Base-by-base conservation (phyloP, 768 basidiomycete species). In the Agaricus bisporus region DNA sequence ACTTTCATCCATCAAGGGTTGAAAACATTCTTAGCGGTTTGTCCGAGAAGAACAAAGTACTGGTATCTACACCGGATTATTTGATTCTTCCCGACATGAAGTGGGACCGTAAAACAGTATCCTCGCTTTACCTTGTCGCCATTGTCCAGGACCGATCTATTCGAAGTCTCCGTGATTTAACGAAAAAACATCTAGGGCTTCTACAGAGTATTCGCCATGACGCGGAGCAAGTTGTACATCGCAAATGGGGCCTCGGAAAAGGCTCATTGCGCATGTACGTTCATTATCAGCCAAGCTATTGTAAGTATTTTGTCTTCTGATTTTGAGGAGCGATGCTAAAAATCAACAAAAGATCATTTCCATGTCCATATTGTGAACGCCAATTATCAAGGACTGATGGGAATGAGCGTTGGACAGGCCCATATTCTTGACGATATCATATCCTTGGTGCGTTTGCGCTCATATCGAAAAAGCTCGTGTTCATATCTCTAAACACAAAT, bases 221-320 rank as follows among this genome's bases (percentile, higher is more conserved):
- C 56, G 81, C 86, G 0, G 69, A 70, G 29, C 63, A 65, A 3
- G 66, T 85, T 3, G 86, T 80, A 0, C 61, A 72, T 48, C 75
- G 78, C 42, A 79, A 77, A 59, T 99, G 88, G 81, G 84, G 80
- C 0, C 69, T 95, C 1, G 70, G 68, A 4, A 59, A 64, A 14
- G 86, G 83, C 3, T 76, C 81, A 9, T 63, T 97, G 55, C 72
- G 93, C 60, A 74, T 95, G 73, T 94, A 84, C 61, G 70, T 98
- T 12, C 97, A 99, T 65, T 99, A 99, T 65, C 95, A 97, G 63
- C 95, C 95, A 0, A 89, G 85, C 36, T 98, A 98, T 64, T 98
- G 95, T 95, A 54, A 58, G 89, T 75, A 6, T 26, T 17, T 10
- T 15, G 4, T 10, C 20, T 35, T 29, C 18, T 5, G 2, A 11